Percentiles rank a stretch among this genome's conserved stretches.
These are phyloP conservation scores for Aspergillus ruber DNA, from an alignment of 2,329 filamentous ascomycete species.

Conservation along the genomic window DNA sequence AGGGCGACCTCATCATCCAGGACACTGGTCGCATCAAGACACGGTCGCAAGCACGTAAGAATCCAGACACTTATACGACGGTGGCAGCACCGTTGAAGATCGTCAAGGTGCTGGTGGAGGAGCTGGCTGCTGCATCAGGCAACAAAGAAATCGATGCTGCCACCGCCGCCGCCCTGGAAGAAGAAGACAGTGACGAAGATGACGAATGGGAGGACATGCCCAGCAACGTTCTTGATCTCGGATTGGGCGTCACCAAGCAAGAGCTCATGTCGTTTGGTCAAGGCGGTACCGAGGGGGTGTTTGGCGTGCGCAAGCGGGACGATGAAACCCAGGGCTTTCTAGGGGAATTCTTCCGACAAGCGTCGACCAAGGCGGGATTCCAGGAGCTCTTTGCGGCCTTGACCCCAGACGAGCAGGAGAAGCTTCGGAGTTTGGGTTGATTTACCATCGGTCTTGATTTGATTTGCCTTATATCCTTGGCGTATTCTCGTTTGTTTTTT, in stretches of 20 bases:
- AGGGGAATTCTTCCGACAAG: conserved; percentile 67
- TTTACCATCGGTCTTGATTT: not conserved
- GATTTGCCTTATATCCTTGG: not conserved
- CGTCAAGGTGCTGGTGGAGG: conserved; percentile 88
- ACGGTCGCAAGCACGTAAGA: conserved; percentile 77
- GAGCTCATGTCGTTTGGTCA: conserved; percentile 74
- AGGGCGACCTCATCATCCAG: conserved; percentile 81
- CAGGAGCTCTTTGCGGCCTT: conserved; percentile 50
- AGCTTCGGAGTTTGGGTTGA: conserved; percentile 28
- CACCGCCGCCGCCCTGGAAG: conserved; percentile 52
- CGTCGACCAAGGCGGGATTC: conserved; percentile 50
- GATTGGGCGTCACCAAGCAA: conserved; percentile 58
- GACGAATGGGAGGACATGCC: conserved; percentile 88
- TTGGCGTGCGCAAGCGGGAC: conserved; percentile 60
- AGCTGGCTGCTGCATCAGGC: conserved; percentile 75
- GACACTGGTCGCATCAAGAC: conserved; percentile 85
- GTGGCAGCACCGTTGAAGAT: conserved; percentile 90
- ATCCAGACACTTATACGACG: conserved; percentile 83
- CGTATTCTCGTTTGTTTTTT: not conserved
- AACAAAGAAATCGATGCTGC: conserved; percentile 48
- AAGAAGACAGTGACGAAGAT: conserved; percentile 59
- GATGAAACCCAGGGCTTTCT: conserved; percentile 87
- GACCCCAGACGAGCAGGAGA: conserved; percentile 45
- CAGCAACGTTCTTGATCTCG: conserved; percentile 70
- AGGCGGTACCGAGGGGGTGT: conserved; percentile 42